phyloP scores from a whole-genome alignment of 1,139 yeast species.

The Fermentozyma sake region DNA sequence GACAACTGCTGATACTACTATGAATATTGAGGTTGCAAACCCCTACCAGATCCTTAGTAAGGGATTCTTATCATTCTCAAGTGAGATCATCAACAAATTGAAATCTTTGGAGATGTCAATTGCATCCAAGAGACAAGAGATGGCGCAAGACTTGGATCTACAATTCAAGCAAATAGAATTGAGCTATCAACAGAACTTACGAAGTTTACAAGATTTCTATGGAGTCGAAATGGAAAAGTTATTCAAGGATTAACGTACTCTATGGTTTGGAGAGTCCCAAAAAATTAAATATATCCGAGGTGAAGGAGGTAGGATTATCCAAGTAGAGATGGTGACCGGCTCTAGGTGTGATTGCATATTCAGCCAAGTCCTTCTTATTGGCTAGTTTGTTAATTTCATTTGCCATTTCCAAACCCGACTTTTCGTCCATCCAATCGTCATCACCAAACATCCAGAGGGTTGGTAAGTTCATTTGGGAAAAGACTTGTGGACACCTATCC shows the following conservation, averaged over 20 bases:
- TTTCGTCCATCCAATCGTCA: constrained; percentile 46
- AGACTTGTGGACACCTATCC: constrained; percentile 38
- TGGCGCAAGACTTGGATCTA: constrained; percentile 2
- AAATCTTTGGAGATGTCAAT: constrained; percentile 4
- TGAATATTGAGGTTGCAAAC: too few species aligned
- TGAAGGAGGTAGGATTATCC: constrained; percentile 47
- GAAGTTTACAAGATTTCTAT: constrained; percentile 3
- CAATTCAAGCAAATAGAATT: constrained; percentile 4
- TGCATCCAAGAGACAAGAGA: constrained; percentile 3
- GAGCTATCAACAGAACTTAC: constrained; percentile 3
- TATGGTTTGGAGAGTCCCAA: constrained; percentile 1
- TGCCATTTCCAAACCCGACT: constrained; percentile 39
- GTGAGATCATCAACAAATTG: constrained; percentile 1
- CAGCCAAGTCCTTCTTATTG: constrained; percentile 17
- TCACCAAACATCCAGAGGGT: constrained; percentile 46
- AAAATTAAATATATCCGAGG: constrained; percentile 9
- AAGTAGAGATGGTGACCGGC: constrained; percentile 69
- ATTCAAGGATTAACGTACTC: constrained; percentile 1
- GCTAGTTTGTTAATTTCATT: constrained; percentile 36
- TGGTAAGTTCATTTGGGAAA: constrained; percentile 36
- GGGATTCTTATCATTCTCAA: background rate
- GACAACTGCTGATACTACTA: too few species aligned
- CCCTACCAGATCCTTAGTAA: too few species aligned
- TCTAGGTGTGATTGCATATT: constrained; percentile 22
- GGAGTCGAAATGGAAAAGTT: constrained; percentile 3